Percentiles rank a stretch among this genome's conserved stretches.
These are phyloP conservation scores for Pseudisothecium myosuroides DNA, from an alignment of 225 moss, liverwort and hornwort genomes.

Conservation along the genomic window DNA sequence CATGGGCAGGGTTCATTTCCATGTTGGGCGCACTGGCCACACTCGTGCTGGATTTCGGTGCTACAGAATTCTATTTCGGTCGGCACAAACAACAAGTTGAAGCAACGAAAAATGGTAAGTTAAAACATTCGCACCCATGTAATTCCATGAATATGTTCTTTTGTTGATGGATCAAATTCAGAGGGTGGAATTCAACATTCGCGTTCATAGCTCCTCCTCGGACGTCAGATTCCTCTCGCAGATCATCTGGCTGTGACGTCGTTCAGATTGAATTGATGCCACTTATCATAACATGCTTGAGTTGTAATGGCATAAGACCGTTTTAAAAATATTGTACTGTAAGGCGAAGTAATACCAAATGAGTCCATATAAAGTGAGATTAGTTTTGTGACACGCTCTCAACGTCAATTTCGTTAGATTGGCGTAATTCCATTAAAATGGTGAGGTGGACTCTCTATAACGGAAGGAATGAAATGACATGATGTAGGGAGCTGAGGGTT, in stretches of 20 bases:
- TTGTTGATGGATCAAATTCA: neutral
- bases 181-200: neutral
- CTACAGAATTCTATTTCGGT: conserved; percentile 52
- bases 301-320: neutral
- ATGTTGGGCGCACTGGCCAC: conserved; percentile 52
- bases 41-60: conserved; percentile 51
- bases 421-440: neutral
- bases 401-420: neutral
- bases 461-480: neutral
- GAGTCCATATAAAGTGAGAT: neutral
- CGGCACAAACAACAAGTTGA: neutral
- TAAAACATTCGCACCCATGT: neutral
- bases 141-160: neutral
- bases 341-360: neutral
- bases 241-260: neutral
- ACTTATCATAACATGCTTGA: neutral
- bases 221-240: neutral
- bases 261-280: neutral
- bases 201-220: neutral
- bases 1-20: conserved; percentile 52
- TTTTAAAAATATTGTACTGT: neutral
- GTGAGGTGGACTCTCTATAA: neutral
- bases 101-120: neutral
- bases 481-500: neutral
- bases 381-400: neutral